Evolutionary conservation across 2,329 filamentous ascomycete genomes (phyloP).

Genomic region (Triangularia verruculosa): DNA sequence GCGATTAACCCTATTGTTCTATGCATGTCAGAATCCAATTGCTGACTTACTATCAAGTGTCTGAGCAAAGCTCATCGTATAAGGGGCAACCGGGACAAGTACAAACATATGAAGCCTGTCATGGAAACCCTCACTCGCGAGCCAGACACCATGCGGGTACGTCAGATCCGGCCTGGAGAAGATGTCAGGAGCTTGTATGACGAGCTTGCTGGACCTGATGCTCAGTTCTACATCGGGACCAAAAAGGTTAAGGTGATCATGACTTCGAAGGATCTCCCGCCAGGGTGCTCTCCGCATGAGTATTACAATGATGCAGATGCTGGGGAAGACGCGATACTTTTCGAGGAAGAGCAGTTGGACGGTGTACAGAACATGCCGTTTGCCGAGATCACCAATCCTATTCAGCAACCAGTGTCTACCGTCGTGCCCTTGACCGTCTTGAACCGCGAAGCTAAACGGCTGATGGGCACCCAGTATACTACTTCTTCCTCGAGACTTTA

Average conservation of each 20-base stretch:
- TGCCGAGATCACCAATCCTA: constrained; percentile 30
- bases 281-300: constrained; percentile 8
- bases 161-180: constrained; percentile 29
- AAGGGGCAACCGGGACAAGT: constrained; percentile 27
- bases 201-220: constrained; percentile 20
- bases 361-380: constrained; percentile 27
- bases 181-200: constrained; percentile 29
- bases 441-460: constrained; percentile 7
- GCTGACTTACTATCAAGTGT: too few relatives aligned
- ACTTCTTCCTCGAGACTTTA: neutral
- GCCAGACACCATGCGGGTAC: constrained; percentile 28
- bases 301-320: constrained; percentile 32
- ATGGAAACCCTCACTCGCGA: constrained; percentile 28
- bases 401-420: constrained; percentile 25
- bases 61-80: constrained; percentile 31
- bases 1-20: too few relatives aligned
- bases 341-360: constrained; percentile 12
- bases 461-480: neutral
- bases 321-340: constrained; percentile 30
- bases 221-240: neutral
- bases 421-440: constrained; percentile 9
- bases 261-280: constrained; percentile 13
- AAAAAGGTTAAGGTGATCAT: constrained; percentile 21
- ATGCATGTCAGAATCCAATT: too few relatives aligned
- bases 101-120: constrained; percentile 27